These are phyloP conservation scores for Mortierella antarctica DNA, from an alignment of 192 early-diverging fungal genomes.

Conservation along the genomic window DNA sequence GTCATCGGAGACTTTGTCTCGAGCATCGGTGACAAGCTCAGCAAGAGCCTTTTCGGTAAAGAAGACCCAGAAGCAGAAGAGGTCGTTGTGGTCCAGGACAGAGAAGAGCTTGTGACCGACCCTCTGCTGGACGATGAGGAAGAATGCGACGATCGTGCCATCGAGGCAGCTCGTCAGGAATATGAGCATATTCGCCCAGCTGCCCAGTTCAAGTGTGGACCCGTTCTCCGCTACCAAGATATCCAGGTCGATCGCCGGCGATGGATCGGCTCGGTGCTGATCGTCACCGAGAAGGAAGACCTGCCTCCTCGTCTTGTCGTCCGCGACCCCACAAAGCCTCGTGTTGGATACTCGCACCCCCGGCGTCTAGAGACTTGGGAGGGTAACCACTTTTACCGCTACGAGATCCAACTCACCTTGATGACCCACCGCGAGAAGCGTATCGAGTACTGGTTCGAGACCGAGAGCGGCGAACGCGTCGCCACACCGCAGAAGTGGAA, in stretches of 20 bases:
- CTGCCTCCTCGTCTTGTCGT: slow-evolving; percentile 32
- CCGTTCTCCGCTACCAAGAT: slow-evolving; percentile 64
- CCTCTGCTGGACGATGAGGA: slow-evolving; percentile 40
- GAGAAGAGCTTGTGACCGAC: slow-evolving; percentile 1
- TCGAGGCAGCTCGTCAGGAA: slow-evolving; percentile 32
- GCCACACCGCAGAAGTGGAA: slow-evolving; percentile 47
- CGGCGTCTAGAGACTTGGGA: slow-evolving; percentile 36
- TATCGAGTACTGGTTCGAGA: slow-evolving; percentile 52
- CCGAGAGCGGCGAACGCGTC: slow-evolving; percentile 22
- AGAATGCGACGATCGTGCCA: slow-evolving; percentile 15
- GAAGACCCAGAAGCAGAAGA: slow-evolving; percentile 7
- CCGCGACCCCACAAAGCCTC: slow-evolving; percentile 34
- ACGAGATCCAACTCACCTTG: slow-evolving; percentile 35
- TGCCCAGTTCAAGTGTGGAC: slow-evolving; percentile 58
- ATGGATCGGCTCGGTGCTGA: slow-evolving; percentile 67
- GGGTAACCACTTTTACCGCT: slow-evolving; percentile 44
- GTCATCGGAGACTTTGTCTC: slow-evolving; percentile 37
- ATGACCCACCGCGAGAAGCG: slow-evolving; percentile 39
- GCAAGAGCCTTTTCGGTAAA: slow-evolving; percentile 1
- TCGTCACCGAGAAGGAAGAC: slow-evolving; percentile 53
- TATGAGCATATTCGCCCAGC: slow-evolving; percentile 26
- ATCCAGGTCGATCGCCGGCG: slow-evolving; percentile 59
- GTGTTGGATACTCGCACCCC: slow-evolving; percentile 24
- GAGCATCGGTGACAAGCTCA: slow-evolving; percentile 19
- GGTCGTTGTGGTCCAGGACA: slow-evolving; percentile 6